Base-by-base conservation (phyloP, 73 alveolate genomes). In the Uronychia binucleata region DNA sequence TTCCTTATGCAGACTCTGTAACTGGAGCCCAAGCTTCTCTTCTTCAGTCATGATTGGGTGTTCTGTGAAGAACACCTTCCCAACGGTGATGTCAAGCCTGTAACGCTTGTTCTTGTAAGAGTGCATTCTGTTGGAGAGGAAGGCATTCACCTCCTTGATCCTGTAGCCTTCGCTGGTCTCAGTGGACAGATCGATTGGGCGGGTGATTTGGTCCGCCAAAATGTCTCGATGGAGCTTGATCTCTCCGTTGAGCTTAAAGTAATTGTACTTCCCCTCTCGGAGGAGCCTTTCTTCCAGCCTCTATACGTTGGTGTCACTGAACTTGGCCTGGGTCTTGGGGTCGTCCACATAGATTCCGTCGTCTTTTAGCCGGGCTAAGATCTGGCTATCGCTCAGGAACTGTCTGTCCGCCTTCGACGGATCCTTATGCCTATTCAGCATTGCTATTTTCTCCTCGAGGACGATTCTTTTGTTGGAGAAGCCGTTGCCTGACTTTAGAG, bases 1-100 rank as follows among this genome's bases (percentile, higher is more conserved):
- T 33, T 94, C 98, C 88, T 91, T 94, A 77, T 94, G 97, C 60
- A 94, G 86, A 58, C 96, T 93, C 78, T 91, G 82, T 29, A 98
- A 91, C 78, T 96, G 98, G 59, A 96, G 58, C 0, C 97, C 97
- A 57, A 93, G 74, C 32, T 57, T 75, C 82, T 98, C 99, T 86
- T 98, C 99, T 67, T 93, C 92, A 59, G 94, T 58, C 86, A 98
- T 95, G 57, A 87, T 59, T 26, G 99, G 99, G 85, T 94, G 98
- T 57, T 91, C 93, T 33, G 88, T 77, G 75, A 98, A 92, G 78
- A 93, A 75, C 8, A 98, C 78, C 78, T 92, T 91, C 31, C 99
- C 98, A 58, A 98, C 82, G 58, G 83, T 84, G 26, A 97, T 82
- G 82, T 94, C 97, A 30, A 95, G 96, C 60, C 94, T 89, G 87